Conservation (phyloP, 768 basidiomycete species). For the Macrolepiota albuminosa region DNA sequence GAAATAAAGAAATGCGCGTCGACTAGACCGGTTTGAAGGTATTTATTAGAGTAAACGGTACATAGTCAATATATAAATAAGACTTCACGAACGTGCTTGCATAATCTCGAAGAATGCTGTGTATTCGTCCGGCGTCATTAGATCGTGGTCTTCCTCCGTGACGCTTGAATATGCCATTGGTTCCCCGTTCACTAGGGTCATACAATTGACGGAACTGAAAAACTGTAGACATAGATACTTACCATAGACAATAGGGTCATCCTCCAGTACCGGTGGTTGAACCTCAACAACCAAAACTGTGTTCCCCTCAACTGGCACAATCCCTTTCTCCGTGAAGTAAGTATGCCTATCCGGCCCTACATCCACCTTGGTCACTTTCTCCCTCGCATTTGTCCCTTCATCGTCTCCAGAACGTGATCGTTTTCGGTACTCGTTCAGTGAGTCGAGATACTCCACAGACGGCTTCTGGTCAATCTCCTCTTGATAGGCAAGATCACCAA, state of each 20-base stretch:
- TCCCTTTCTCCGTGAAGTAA: slow-evolving; percentile 18
- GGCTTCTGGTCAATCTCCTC: slow-evolving; percentile 74
- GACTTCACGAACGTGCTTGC: slow-evolving; percentile 37
- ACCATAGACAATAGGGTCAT: slow-evolving; percentile 72
- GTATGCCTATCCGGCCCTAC: slow-evolving; percentile 24
- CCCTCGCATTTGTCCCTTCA: slow-evolving; percentile 32
- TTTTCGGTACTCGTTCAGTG: slow-evolving; percentile 69
- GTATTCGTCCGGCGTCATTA: slow-evolving; percentile 94
- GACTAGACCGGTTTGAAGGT: no score
- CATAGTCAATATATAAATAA: not conserved
- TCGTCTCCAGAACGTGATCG: slow-evolving; percentile 66
- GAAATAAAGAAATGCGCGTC: no score
- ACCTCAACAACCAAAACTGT: slow-evolving; percentile 20
- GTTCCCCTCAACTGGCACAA: slow-evolving; percentile 17
- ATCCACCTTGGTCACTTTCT: slow-evolving; percentile 40
- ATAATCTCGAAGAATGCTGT: slow-evolving; percentile 72
- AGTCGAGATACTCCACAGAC: slow-evolving; percentile 59
- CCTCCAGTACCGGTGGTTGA: slow-evolving; percentile 21
- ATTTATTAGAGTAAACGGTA: no score
- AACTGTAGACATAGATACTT: slow-evolving; percentile 17
- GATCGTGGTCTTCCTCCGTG: slow-evolving; percentile 88
- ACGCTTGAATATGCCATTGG: slow-evolving; percentile 73
- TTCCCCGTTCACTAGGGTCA: slow-evolving; percentile 61
- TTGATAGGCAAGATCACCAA: slow-evolving; percentile 47
- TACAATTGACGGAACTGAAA: not conserved